A percentile compares a stretch with the other conserved stretches of the same genome.
phyloP scores from a whole-genome alignment of 1,284 basidiomycete species.

The Austroboletus niveus region DNA sequence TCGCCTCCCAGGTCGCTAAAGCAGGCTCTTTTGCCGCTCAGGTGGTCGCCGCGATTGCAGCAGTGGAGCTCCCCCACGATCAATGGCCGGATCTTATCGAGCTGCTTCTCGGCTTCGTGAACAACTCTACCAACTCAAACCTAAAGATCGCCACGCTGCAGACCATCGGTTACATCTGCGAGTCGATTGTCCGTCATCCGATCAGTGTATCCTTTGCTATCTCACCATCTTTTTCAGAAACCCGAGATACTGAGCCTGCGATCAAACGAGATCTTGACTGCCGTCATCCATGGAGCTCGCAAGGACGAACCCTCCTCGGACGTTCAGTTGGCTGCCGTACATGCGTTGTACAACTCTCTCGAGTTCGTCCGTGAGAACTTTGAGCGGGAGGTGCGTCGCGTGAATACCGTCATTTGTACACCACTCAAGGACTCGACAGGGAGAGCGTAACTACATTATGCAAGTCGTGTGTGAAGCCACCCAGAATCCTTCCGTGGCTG shows the following conservation, averaged over 20 bases:
- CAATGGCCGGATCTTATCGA: slow-evolving; percentile 93
- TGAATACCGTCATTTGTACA: neutral
- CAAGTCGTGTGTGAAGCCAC: slow-evolving; percentile 99
- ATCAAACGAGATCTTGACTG: slow-evolving; percentile 97
- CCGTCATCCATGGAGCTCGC: slow-evolving; percentile 96
- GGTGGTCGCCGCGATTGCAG: slow-evolving; percentile 90
- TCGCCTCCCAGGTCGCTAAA: slow-evolving; percentile 71
- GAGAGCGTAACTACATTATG: slow-evolving; percentile 99
- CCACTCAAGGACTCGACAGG: slow-evolving; percentile 46
- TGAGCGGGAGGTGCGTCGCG: slow-evolving; percentile 78
- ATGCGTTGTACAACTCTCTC: slow-evolving; percentile 92
- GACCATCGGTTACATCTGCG: slow-evolving; percentile 96
- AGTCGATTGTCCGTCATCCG: slow-evolving; percentile 76
- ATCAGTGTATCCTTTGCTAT: slow-evolving; percentile 5
- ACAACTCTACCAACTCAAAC: slow-evolving; percentile 73
- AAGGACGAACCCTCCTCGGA: slow-evolving; percentile 95
- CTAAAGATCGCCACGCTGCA: slow-evolving; percentile 90
- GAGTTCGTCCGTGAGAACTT: slow-evolving; percentile 99
- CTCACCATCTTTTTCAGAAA: slow-evolving; percentile 53
- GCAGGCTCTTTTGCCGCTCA: slow-evolving; percentile 90
- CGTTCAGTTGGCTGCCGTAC: slow-evolving; percentile 94
- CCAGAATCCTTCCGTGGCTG: slow-evolving; percentile 74
- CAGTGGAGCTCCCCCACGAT: slow-evolving; percentile 85
- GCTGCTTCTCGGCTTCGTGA: slow-evolving; percentile 84
- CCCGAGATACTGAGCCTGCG: slow-evolving; percentile 86